Evolutionary conservation across 2,329 filamentous ascomycete genomes (phyloP), one percentile per base, ranked within the genome.

Genomic region (Diaporthe helianthi): DNA sequence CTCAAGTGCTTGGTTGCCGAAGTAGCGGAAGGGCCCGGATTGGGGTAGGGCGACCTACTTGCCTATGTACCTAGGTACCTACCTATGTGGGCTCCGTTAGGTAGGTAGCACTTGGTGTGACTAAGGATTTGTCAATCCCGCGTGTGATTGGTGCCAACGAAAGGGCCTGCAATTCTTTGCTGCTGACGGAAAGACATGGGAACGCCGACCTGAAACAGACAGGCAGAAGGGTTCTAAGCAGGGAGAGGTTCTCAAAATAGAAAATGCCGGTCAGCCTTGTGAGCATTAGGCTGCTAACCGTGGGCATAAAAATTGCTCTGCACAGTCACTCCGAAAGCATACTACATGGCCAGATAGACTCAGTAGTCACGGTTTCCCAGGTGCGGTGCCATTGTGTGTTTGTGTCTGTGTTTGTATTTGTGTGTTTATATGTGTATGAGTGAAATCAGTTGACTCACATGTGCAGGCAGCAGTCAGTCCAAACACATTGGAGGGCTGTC

Each of bases 251-350:
- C 52, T 49, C 38, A 67, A 67, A 67, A 67, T 67, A 67, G 65
- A 58, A 67, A 55, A 41, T n/a, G 41, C n/a, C 65, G 41, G 41
- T 67, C 65, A 67, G 65, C 65, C 65, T 31, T 67, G 65, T 55
- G 65, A 67, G 44, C 22, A 2, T 44, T 22, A 44, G 9, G 61
- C 31, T 33, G 15, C 33, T 24, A n/a, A n/a, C n/a, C n/a, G n/a
- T n/a, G n/a, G n/a, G n/a, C n/a, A n/a, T 7, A 19, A 47, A 31
- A 6, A 47, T 8, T 47, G 29, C 13, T 24, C 19, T 63, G 58
- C 44, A 46, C 31, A 24, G 44, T 36, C 29, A n/a, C 17, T 22
- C 12, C 22, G 41, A 13, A 17, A n/a, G 17, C 17, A 44, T 7
- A 44, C 41, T 8, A 22, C 9, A 9, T 46, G 24, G 17, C 5